Conservation (phyloP, 2,329 filamentous ascomycete species). For the Talaromyces atroroseus region DNA sequence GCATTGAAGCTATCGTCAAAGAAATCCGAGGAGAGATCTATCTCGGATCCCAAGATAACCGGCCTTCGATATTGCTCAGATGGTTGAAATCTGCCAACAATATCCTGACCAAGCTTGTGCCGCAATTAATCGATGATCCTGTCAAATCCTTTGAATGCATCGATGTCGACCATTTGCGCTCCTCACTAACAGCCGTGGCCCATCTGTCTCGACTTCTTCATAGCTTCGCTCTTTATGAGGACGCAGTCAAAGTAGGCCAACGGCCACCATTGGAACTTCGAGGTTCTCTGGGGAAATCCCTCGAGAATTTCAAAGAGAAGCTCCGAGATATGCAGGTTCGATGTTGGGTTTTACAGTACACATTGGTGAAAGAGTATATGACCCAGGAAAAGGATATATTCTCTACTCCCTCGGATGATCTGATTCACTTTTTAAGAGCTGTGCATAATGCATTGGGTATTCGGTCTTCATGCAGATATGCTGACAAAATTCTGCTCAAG, state of each 20-base stretch:
- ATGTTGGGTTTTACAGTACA: constrained; percentile 82
- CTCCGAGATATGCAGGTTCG: constrained; percentile 83
- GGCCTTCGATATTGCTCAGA: constrained; percentile 66
- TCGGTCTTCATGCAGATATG: constrained; percentile 76
- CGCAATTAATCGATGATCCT: constrained; percentile 60
- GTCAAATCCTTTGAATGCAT: constrained; percentile 71
- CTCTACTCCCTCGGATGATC: constrained; percentile 61
- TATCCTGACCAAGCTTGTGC: constrained; percentile 65
- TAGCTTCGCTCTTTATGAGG: constrained; percentile 73
- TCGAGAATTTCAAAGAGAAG: constrained; percentile 56
- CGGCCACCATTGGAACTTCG: constrained; percentile 55
- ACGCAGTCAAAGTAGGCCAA: constrained; percentile 75
- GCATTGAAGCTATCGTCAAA: constrained; percentile 73
- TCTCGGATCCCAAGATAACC: constrained; percentile 51
- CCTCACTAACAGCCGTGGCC: constrained; percentile 66
- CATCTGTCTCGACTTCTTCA: constrained; percentile 71
- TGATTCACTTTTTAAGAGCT: constrained; percentile 72
- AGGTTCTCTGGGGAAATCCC: constrained; percentile 37
- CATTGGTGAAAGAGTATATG: constrained; percentile 69
- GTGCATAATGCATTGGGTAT: constrained; percentile 80
- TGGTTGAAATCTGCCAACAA: constrained; percentile 76
- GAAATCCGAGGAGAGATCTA: constrained; percentile 61
- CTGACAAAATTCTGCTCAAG: constrained; percentile 82
- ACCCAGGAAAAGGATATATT: constrained; percentile 61
- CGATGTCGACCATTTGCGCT: constrained; percentile 69